Base-by-base conservation (phyloP, 441 rosid genomes). In the Dalechampia spathulata region DNA sequence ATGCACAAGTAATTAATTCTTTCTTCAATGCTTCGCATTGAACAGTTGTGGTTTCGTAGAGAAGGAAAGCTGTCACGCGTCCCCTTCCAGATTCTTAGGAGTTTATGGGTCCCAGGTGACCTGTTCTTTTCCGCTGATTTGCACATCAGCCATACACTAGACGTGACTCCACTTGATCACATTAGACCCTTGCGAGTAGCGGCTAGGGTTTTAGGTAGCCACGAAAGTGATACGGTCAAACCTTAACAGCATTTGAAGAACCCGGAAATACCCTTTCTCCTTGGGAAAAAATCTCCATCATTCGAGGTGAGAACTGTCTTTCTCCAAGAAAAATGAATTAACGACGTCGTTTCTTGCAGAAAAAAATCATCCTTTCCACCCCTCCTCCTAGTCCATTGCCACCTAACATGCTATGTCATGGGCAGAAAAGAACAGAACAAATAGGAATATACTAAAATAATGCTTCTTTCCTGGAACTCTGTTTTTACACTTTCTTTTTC, bases 401-500 rank as follows among this genome's bases (percentile, higher is more conserved):
- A 28, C 14, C 44, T 6, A 44, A 7, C 17, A 25, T 17, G 19
- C 28, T 19, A 47, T 26, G 17, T 7, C 23, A 2, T 11, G 17
- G 49, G 3, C 49, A 49, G 16, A 42, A 2, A 20, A 20, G 26
- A 15, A 27, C 16, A 39, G 34, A 30, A 30, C 34, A 37, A 43
- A 4, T 2, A 43, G 23, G 40, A 43, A 61, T 52, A 34, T 51
- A 50, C 57, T 1, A 11, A 3, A 12, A 6, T 20, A 21, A n/a
- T 28, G n/a, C 5, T 10, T 21, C 57, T 28, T 59, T 62, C 72
- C 63, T 58, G 21, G 52, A 60, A 59, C 58, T 13, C n/a, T 4
- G 10, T 17, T 62, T 16, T 27, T 20, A 16, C 34, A 16, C 13
- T 10, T 41, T 52, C 28, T 3, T 15, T 21, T 42, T 43, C 20